Evolutionary conservation across 495 filamentous ascomycete genomes (phyloP).

Genomic region (Talaromyces borbonicus): DNA sequence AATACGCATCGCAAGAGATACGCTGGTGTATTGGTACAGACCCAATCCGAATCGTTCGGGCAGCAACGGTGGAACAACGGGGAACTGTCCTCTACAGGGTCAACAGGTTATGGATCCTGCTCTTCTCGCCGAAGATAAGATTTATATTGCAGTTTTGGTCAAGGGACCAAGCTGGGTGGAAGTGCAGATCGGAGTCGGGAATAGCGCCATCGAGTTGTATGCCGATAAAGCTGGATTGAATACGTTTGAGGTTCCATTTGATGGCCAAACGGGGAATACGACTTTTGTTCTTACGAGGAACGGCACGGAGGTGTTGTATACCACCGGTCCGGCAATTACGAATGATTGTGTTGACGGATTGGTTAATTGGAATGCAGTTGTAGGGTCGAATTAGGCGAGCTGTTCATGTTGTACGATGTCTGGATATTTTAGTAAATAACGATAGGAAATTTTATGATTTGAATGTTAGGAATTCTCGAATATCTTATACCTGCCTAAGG

Average conservation of each 20-base stretch:
- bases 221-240: conserved; percentile 39
- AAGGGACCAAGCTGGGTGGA: conserved; percentile 26
- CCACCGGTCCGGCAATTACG: conserved; percentile 38
- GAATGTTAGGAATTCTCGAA: too few species aligned
- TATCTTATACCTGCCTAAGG: too few species aligned
- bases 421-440: too few species aligned
- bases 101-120: conserved; percentile 17
- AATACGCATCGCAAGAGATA: conserved; percentile 24
- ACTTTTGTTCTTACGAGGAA: conserved; percentile 39
- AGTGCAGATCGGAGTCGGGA: conserved; percentile 39
- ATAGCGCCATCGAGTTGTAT: conserved; percentile 26
- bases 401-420: too few species aligned
- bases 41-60: conserved; percentile 25
- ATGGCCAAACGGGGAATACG: conserved; percentile 39
- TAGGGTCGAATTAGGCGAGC: conserved; percentile 25
- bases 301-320: conserved; percentile 13
- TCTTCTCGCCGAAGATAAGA: conserved; percentile 22
- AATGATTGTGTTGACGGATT: conserved; percentile 35
- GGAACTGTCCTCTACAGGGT: conserved; percentile 24
- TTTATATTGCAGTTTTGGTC: conserved; percentile 29
- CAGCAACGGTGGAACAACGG: conserved; percentile 23
- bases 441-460: too few species aligned
- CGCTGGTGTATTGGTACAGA: conserved; percentile 59
- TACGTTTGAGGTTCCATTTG: conserved; percentile 40
- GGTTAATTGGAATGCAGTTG: conserved; percentile 46